Base-by-base conservation (phyloP, 352 stramenopile genomes). In the Phytophthora tubulina region DNA sequence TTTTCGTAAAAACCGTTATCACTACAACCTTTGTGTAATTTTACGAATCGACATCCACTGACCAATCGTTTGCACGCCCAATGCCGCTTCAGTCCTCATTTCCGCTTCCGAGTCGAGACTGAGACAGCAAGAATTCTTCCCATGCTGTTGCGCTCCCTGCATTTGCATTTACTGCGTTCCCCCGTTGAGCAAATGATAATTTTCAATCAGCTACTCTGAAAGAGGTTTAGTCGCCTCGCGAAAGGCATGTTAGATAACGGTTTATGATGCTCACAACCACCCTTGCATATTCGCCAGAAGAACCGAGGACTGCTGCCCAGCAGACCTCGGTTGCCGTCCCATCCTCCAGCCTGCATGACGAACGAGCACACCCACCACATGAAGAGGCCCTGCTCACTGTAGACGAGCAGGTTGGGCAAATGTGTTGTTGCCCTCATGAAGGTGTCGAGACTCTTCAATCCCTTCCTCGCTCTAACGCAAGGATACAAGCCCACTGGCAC, bases 151-250 rank as follows among this genome's bases (percentile, higher is more conserved):
- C 9, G 2, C 39, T 46, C 39, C n/a, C 9, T 2, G 39, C 13
- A 21, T 52, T 17, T 68, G 57, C 30, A 50, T 38, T 35, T 67
- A 3, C 7, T 56, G 14, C 14, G 9, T 15, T 13, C 42, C 9
- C 17, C 27, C 3, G 31, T 65, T 72, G 84, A 90, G 85, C 87
- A 93, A 91, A 86, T 94, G 87, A 94, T 94, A 66, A 53, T 75
- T 83, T 90, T 84, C 67, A 94, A 94, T 93, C 87, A 94, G 87
- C 87, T 94, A 94, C 87, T 92, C 87, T 87, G 87, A 94, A 91
- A 81, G 89, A 87, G 84, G 89, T 93, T 94, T 94, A 94, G 87
- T 94, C 87, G 87, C 89, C 84, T 89, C 85, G 79, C 79, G 73
- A 88, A 92, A 80, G 52, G 45, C 75, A 89, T 94, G 86, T 77